phyloP scores from a whole-genome alignment of 148 eudicot species.

The Drosera capensis region DNA sequence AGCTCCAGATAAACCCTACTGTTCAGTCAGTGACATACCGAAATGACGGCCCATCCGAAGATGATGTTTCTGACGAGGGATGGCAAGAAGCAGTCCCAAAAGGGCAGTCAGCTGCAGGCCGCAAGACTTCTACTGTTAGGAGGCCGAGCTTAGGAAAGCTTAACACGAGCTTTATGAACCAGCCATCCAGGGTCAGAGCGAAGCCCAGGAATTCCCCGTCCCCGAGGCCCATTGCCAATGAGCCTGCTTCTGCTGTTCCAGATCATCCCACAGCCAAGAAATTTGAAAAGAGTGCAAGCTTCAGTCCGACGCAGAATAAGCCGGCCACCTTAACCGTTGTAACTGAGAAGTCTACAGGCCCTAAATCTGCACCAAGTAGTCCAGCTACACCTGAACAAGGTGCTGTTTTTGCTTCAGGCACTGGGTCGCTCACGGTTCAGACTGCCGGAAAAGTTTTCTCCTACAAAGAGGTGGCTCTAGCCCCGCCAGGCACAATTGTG shows the following conservation, averaged over 20 bases:
- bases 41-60: constrained; percentile 23
- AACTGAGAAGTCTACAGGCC: constrained; percentile 24
- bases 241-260: constrained; percentile 25
- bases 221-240: constrained; percentile 38
- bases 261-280: constrained; percentile 31
- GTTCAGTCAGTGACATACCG: constrained; percentile 17
- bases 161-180: constrained; percentile 52
- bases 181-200: constrained; percentile 35
- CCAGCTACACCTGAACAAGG: constrained; percentile 42
- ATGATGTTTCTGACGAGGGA: constrained; percentile 70
- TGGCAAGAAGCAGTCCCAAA: constrained; percentile 96
- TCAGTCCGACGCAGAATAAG: constrained; percentile 36
- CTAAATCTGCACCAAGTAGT: constrained; percentile 50
- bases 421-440: constrained; percentile 35
- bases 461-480: constrained; percentile 94
- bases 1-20: constrained; percentile 10
- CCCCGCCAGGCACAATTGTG: constrained; percentile 81
- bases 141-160: constrained; percentile 66
- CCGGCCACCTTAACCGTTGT: constrained; percentile 13
- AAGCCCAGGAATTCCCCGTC: constrained; percentile 42
- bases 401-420: constrained; percentile 27
- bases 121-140: constrained; percentile 48
- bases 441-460: constrained; percentile 69
- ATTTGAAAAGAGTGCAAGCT: constrained; percentile 45
- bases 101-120: constrained; percentile 49